Evolutionary conservation across 140 eudicot genomes (phyloP).

Genomic region (Cichorium intybus): DNA sequence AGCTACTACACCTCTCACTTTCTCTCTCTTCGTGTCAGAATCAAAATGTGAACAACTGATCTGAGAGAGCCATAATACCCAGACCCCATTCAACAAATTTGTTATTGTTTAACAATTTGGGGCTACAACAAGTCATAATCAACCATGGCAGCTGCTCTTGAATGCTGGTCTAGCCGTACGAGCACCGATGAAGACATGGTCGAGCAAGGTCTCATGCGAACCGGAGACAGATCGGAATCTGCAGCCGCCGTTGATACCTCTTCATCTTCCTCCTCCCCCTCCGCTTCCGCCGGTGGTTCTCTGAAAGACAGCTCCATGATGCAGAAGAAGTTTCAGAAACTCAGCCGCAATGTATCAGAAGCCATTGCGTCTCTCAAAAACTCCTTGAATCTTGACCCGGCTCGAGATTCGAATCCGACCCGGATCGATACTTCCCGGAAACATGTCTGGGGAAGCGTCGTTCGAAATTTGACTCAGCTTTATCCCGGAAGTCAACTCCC

Average conservation of each 20-base stretch:
- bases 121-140: background rate
- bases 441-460: constrained; percentile 85
- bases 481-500: constrained; percentile 99
- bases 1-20: background rate
- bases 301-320: constrained; percentile 50
- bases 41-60: constrained; percentile 12
- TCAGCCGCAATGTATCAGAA: constrained; percentile 86
- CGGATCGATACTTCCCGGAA: constrained; percentile 59
- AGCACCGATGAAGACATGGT: constrained; percentile 87
- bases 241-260: constrained; percentile 33
- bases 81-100: constrained; percentile 3
- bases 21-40: constrained; percentile 17
- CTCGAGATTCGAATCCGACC: constrained; percentile 56
- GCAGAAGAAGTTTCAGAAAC: constrained; percentile 82
- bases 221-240: constrained; percentile 77
- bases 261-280: constrained; percentile 34
- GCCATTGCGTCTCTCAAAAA: constrained; percentile 92
- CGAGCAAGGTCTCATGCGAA: constrained; percentile 92
- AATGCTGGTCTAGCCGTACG: constrained; percentile 96
- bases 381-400: constrained; percentile 80
- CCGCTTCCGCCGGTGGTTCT: constrained; percentile 26
- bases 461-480: constrained; percentile 90
- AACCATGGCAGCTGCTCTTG: constrained; percentile 89
- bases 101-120: background rate
- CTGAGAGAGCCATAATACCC: constrained; percentile 8